Evolutionary conservation across 768 basidiomycete species (phyloP).

Genomic region (Rickenella mellea): DNA sequence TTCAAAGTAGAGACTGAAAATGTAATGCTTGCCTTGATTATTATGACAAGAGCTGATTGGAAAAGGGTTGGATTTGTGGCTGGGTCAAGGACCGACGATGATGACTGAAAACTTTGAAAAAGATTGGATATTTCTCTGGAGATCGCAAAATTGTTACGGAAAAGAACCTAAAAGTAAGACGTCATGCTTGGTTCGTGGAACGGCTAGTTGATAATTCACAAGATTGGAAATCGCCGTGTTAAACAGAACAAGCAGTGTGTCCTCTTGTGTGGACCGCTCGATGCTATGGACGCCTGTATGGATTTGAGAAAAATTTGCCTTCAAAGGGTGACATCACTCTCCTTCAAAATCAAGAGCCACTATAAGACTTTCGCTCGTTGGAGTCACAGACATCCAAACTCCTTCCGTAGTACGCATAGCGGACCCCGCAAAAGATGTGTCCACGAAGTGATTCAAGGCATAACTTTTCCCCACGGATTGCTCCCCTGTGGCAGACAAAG

Average conservation of each 20-base stretch:
- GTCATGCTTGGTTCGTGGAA: not conserved
- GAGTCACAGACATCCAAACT: constrained; percentile 61
- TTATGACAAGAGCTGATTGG: constrained; percentile 48
- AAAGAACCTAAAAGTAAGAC: constrained; percentile 37
- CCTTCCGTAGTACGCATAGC: constrained; percentile 63
- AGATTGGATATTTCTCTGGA: constrained; percentile 50
- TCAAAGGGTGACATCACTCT: constrained; percentile 8
- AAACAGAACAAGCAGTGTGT: constrained; percentile 52
- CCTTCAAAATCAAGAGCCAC: constrained; percentile 63
- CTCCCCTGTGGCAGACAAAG: constrained; percentile 31
- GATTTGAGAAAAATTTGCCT: too few species aligned
- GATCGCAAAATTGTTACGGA: constrained; percentile 57
- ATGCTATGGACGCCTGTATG: constrained; percentile 57
- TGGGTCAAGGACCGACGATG: constrained; percentile 48
- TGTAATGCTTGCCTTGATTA: constrained; percentile 55
- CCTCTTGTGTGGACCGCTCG: constrained; percentile 54
- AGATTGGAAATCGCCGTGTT: constrained; percentile 59
- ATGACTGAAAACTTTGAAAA: constrained; percentile 54
- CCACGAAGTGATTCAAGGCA: constrained; percentile 47
- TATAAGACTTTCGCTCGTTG: constrained; percentile 41
- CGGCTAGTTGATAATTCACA: constrained; percentile 19
- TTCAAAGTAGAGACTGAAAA: too few species aligned
- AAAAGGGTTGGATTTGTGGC: constrained; percentile 48
- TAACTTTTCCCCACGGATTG: constrained; percentile 59
- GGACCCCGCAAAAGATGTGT: constrained; percentile 57